Conservation (phyloP, 805 yeast species). For the Groenewaldozyma tartarivorans region DNA sequence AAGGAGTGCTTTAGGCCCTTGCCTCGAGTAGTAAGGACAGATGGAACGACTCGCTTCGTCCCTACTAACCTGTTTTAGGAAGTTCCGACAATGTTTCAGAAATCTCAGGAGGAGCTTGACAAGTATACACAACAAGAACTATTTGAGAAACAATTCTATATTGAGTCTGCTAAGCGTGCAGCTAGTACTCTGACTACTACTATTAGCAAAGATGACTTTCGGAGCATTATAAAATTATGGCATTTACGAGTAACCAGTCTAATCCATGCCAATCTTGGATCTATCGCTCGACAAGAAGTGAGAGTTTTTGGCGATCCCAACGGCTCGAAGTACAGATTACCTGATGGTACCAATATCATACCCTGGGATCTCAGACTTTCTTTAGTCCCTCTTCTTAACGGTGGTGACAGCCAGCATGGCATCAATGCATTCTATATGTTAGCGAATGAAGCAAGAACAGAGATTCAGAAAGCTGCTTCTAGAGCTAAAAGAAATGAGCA, state of each 20-base stretch:
- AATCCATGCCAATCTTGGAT: conserved; percentile 20
- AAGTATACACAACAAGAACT: conserved; percentile 11
- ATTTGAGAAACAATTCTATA: conserved; percentile 17
- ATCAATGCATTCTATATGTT: conserved; percentile 25
- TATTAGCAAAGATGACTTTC: conserved; percentile 8
- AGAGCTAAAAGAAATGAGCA: neutral
- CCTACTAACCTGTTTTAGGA: neutral
- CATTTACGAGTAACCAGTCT: conserved; percentile 20
- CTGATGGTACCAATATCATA: conserved; percentile 15
- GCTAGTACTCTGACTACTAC: conserved; percentile 11
- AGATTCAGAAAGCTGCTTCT: conserved; percentile 9
- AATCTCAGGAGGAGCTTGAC: conserved; percentile 17
- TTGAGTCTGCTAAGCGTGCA: conserved; percentile 21
- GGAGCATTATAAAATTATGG: conserved; percentile 23
- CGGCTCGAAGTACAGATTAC: conserved; percentile 16
- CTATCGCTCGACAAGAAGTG: conserved; percentile 26
- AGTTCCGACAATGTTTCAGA: conserved; percentile 5
- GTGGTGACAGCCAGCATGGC: conserved; percentile 27
- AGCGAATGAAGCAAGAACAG: conserved; percentile 27
- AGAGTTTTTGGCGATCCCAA: conserved; percentile 21
- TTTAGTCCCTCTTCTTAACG: conserved; percentile 23
- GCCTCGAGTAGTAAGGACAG: conserved; percentile 4
- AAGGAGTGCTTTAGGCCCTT: conserved; percentile 8
- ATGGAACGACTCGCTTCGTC: neutral
- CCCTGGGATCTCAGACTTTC: conserved; percentile 29